phyloP scores from a whole-genome alignment of 2,329 filamentous ascomycete genomes.

The Pseudogymnoascus sp. region DNA sequence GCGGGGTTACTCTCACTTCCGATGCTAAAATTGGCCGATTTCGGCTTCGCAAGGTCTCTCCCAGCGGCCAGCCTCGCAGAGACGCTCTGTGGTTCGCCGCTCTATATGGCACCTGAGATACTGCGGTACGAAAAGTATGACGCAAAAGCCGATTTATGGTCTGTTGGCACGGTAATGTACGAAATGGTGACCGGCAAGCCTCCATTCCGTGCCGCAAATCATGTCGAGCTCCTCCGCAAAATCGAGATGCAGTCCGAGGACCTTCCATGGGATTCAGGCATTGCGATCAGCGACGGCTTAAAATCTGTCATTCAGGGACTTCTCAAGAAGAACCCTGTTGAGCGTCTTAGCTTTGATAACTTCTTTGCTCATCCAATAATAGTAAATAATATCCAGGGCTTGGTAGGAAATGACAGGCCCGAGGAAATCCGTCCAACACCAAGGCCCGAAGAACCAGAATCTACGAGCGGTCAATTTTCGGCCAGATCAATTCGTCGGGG shows the following conservation, averaged over 20 bases:
- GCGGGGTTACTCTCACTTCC: slow-evolving; percentile 77
- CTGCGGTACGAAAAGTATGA: slow-evolving; percentile 95
- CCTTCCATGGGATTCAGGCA: slow-evolving; percentile 60
- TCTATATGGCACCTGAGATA: slow-evolving; percentile 99
- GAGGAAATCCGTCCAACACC: slow-evolving; percentile 18
- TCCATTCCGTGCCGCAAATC: slow-evolving; percentile 86
- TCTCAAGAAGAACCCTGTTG: slow-evolving; percentile 75
- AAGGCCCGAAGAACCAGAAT: slow-evolving; percentile 15
- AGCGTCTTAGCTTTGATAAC: slow-evolving; percentile 75
- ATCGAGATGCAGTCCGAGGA: slow-evolving; percentile 79
- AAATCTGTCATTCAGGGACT: slow-evolving; percentile 73
- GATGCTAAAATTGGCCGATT: slow-evolving; percentile 96
- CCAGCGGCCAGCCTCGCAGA: slow-evolving; percentile 88
- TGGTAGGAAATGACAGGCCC: slow-evolving; percentile 68
- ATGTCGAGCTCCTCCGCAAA: slow-evolving; percentile 84
- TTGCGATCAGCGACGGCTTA: slow-evolving; percentile 60
- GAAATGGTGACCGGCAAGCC: slow-evolving; percentile 91
- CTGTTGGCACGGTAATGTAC: slow-evolving; percentile 87
- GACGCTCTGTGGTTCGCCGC: slow-evolving; percentile 88
- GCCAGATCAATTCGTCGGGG: slow-evolving; percentile 16
- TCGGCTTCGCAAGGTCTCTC: slow-evolving; percentile 91
- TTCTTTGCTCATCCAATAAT: slow-evolving; percentile 75
- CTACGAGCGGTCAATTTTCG: slow-evolving; percentile 20
- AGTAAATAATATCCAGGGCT: slow-evolving; percentile 64
- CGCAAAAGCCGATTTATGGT: slow-evolving; percentile 95